A percentile compares a stretch with the other conserved stretches of the same genome.
Evolutionary conservation across 2,329 filamentous ascomycete species (phyloP).

Genomic region (Cordyceps fumosorosea): DNA sequence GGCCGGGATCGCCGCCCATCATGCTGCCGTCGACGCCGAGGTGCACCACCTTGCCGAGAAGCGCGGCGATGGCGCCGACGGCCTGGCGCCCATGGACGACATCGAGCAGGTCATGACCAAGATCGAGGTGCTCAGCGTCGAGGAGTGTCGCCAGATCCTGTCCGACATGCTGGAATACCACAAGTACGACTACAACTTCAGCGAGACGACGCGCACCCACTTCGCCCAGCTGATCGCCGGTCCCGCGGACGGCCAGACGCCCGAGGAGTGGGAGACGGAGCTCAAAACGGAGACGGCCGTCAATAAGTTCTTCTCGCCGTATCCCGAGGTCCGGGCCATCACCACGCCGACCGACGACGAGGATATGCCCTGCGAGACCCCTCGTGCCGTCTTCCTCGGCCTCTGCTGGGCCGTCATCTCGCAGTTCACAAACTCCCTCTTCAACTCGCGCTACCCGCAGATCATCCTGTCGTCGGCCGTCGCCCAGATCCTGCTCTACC

Average conservation of each 20-base stretch:
- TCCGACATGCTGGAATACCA: constrained; percentile 18
- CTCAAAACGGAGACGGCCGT: constrained; percentile 11
- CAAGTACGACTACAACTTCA: constrained; percentile 22
- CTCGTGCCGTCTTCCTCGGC: constrained; percentile 8
- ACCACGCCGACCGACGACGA: constrained; percentile 4
- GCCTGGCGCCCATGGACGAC: constrained; percentile 19
- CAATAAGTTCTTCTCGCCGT: constrained; percentile 11
- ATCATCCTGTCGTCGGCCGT: constrained; percentile 7
- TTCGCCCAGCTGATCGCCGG: constrained; percentile 16
- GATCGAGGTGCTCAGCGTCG: constrained; percentile 18
- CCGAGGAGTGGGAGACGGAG: constrained; percentile 10
- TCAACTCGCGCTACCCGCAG: constrained; percentile 12
- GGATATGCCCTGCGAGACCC: constrained; percentile 9
- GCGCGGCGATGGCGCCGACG: constrained; percentile 14
- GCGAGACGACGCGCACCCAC: constrained; percentile 16
- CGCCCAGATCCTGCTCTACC: constrained; percentile 9
- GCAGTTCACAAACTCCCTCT: constrained; percentile 12
- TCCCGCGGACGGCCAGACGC: constrained; percentile 15
- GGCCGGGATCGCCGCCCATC: constrained; percentile 4
- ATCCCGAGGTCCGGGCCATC: constrained; percentile 13
- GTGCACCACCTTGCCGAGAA: constrained; percentile 11
- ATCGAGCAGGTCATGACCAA: constrained; percentile 21
- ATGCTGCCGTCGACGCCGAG: background rate
- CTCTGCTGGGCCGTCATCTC: constrained; percentile 8
- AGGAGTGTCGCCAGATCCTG: constrained; percentile 18